Evolutionary conservation across 208 protist genomes (phyloP), one percentile per base, ranked within the genome.

Genomic region (Angomonas deanei): DNA sequence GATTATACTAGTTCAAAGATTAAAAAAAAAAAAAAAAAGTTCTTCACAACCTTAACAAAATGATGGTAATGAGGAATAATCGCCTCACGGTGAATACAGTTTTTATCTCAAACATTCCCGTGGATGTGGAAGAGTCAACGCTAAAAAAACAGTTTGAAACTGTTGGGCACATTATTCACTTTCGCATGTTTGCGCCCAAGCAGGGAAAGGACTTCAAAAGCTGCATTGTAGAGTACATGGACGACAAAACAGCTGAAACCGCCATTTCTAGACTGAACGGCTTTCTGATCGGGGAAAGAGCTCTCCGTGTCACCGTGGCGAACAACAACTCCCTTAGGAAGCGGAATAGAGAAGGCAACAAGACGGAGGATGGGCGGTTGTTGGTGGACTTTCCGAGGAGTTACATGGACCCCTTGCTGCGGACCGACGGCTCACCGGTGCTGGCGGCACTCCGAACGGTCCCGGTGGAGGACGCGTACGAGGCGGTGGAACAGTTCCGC

Each of bases 401-500:
- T 17, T 88, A 84, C 52, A 60, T 50, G 15, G 84, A 93, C 53
- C 89, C 84, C 15, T 46, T 90, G 19, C 72, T 90, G 3, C 81
- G 84, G 32, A 64, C 80, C n/a, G 76, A 81, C 5, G 76, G 81
- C 19, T 78, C 69, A 1, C 76, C 73, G 34, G 73, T 93, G 6
- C 47, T 88, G n/a, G 70, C 81, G 47, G 64, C 70, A 10, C 68
- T 92, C 38, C 68, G 78, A 10, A 59, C 74, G 23, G 82, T 86
- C 56, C 27, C 80, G 6, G 67, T 73, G 8, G 69, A 84, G 33
- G 84, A 91, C 17, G 84, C 84, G 23, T 95, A 95, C 74, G 84
- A 90, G 72, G 89, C 89, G 23, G 86, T 93, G 31, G 86, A 95
- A 74, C 89, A 95, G 71, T 75, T 95, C 30, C 89, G 89, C 30